A percentile compares a stretch with the other conserved stretches of the same genome.
phyloP scores from a whole-genome alignment of 495 filamentous ascomycete genomes.

The Trichoderma reesei region DNA sequence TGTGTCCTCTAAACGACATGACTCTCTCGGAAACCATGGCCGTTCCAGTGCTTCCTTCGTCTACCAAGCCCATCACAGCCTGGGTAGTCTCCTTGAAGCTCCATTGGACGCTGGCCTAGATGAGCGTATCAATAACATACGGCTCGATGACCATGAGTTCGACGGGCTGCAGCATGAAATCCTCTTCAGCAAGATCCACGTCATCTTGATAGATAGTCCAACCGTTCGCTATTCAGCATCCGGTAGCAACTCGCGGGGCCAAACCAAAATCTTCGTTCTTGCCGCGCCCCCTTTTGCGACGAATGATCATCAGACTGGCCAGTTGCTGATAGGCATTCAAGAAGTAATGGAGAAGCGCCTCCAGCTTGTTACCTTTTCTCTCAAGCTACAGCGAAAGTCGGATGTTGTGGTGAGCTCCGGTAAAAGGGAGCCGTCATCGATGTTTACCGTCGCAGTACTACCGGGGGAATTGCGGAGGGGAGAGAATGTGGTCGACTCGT shows the following conservation, averaged over 20 bases:
- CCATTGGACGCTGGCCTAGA: constrained; percentile 66
- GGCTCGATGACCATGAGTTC: constrained; percentile 56
- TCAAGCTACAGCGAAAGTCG: constrained; percentile 26
- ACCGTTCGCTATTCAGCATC: constrained; percentile 47
- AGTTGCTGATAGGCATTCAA: constrained; percentile 59
- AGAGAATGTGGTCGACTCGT: constrained; percentile 63
- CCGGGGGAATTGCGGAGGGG: constrained; percentile 36
- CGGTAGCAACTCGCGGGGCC: constrained; percentile 34
- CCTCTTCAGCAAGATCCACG: constrained; percentile 61
- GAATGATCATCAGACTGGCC: constrained; percentile 37
- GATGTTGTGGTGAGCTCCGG: constrained; percentile 15
- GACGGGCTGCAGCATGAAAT: constrained; percentile 65
- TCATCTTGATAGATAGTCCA: constrained; percentile 52
- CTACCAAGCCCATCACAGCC: constrained; percentile 26
- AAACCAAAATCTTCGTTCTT: constrained; percentile 56
- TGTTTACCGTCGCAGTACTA: constrained; percentile 19
- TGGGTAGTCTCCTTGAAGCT: constrained; percentile 49
- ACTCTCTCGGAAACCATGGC: constrained; percentile 65
- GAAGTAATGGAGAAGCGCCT: constrained; percentile 56
- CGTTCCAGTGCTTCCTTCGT: constrained; percentile 29
- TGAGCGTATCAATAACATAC: constrained; percentile 61
- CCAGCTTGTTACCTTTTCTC: constrained; percentile 53
- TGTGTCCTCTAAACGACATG: constrained; percentile 43
- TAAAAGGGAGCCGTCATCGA: constrained; percentile 13
- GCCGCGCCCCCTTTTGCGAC: constrained; percentile 44